Conservation (phyloP, 1,284 basidiomycete species). For the Chalciporus sp. region DNA sequence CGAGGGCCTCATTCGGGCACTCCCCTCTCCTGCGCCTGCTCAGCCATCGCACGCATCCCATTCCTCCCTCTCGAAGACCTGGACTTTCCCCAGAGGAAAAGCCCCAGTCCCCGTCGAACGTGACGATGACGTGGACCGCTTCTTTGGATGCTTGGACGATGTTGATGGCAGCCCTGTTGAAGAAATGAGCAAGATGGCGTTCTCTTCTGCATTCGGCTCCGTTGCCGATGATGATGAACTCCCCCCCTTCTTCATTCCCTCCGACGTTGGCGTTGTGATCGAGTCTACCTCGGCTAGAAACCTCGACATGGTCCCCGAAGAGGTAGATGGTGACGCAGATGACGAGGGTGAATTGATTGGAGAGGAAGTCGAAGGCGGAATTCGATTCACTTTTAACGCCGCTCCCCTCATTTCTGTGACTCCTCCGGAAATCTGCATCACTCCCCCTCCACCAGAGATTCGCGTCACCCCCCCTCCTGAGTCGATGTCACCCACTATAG, state of each 20-base stretch:
- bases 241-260: constrained; percentile 52
- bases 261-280: constrained; percentile 54
- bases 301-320: constrained; percentile 47
- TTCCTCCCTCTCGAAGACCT: constrained; percentile 61
- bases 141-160: constrained; percentile 76
- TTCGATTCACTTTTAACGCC: constrained; percentile 68
- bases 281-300: constrained; percentile 28
- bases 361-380: constrained; percentile 59
- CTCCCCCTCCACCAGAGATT: constrained; percentile 30
- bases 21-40: constrained; percentile 11
- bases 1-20: constrained; percentile 5
- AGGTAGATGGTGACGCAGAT: constrained; percentile 39
- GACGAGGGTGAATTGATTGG: constrained; percentile 47
- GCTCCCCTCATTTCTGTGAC: constrained; percentile 48
- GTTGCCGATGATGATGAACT: constrained; percentile 44
- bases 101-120: constrained; percentile 18
- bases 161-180: constrained; percentile 50
- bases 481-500: constrained; percentile 12
- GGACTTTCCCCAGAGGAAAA: constrained; percentile 65
- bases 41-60: constrained; percentile 34
- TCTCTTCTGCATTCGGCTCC: constrained; percentile 53
- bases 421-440: constrained; percentile 45
- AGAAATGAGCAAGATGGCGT: constrained; percentile 59
- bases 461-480: constrained; percentile 24
- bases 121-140: constrained; percentile 51